These are phyloP conservation scores for Mycena chlorophos DNA, from an alignment of 768 basidiomycete genomes.

Conservation along the genomic window DNA sequence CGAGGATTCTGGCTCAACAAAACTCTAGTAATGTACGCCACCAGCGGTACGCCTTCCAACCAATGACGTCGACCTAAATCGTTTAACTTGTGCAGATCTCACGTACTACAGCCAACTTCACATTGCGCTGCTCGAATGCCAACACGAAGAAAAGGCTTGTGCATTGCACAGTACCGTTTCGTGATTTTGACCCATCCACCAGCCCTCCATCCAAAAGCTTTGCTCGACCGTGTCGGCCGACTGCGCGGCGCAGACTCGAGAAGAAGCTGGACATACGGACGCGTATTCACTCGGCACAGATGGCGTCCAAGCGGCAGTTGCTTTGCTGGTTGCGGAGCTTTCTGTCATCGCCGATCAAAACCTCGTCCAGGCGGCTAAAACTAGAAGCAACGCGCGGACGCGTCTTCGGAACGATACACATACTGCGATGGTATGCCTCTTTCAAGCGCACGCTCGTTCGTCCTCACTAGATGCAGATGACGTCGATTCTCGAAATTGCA, in stretches of 20 bases:
- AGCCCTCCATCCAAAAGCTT: slow-evolving; percentile 80
- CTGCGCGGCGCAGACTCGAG: slow-evolving; percentile 56
- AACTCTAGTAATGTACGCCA: slow-evolving; percentile 60
- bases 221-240: slow-evolving; percentile 64
- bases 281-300: slow-evolving; percentile 53
- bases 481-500: slow-evolving; percentile 61
- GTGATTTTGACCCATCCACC: neutral
- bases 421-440: slow-evolving; percentile 44
- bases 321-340: slow-evolving; percentile 52
- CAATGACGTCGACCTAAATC: slow-evolving; percentile 1
- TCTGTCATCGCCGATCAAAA: slow-evolving; percentile 39
- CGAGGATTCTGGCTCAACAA: neutral
- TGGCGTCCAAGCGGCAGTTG: slow-evolving; percentile 48
- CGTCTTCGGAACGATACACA: slow-evolving; percentile 49
- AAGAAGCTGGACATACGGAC: slow-evolving; percentile 66
- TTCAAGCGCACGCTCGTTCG: slow-evolving; percentile 1
- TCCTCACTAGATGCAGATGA: slow-evolving; percentile 44
- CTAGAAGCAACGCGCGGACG: slow-evolving; percentile 43
- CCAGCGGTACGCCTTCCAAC: slow-evolving; percentile 51
- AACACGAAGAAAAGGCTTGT: slow-evolving; percentile 80
- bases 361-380: slow-evolving; percentile 45
- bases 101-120: slow-evolving; percentile 58
- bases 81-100: slow-evolving; percentile 54
- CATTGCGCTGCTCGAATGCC: slow-evolving; percentile 66
- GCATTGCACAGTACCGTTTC: neutral